Evolutionary conservation across 192 early-diverging fungal species (phyloP), one percentile per base, ranked within the genome.

Genomic region (Diversispora epigaea): DNA sequence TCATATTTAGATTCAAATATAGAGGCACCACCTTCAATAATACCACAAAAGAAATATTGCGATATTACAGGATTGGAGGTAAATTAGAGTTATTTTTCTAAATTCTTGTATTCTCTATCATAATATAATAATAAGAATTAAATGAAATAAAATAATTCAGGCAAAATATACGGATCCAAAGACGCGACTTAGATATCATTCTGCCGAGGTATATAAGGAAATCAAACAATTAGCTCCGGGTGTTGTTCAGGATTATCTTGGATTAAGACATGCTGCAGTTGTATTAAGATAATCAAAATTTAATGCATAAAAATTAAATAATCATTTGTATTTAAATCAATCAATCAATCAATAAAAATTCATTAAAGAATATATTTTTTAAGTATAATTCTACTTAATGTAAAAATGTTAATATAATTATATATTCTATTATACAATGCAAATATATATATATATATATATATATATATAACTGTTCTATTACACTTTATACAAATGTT

Each of bases 81-180:
- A 82, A 50, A 64, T n/a, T 56, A 4, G 71, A n/a, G 10, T 44
- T 71, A 0, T 4, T 45, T 22, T 3, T 25, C 25, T 70, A 14
- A 64, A 25, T 68, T n/a, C n/a, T n/a, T n/a, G n/a, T n/a, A n/a
- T n/a, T n/a, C n/a, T n/a, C 76, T 47, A 14, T 40, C 9, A 61
- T 15, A 77, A 12, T 44, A 15, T 47, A 39, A 19, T 54, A 43
- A 25, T 56, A 7, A 40, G 15, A 40, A 40, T 14, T 25, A 77
- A 40, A 54, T 6, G 46, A 17, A 41, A 6, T 3, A 46, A 54
- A 11, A 7, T 15, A 5, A 5, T 17, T 40, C 46, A 89, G 57
- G 93, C 93, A 39, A 84, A 78, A 15, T 96, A 96, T 78, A 94
- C 93, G 1, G 94, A 96, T 80, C 94, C 94, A 21, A 95, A 94